Base-by-base conservation (phyloP, 2,329 filamentous ascomycete species). In the Cladophialophora chaetospira region DNA sequence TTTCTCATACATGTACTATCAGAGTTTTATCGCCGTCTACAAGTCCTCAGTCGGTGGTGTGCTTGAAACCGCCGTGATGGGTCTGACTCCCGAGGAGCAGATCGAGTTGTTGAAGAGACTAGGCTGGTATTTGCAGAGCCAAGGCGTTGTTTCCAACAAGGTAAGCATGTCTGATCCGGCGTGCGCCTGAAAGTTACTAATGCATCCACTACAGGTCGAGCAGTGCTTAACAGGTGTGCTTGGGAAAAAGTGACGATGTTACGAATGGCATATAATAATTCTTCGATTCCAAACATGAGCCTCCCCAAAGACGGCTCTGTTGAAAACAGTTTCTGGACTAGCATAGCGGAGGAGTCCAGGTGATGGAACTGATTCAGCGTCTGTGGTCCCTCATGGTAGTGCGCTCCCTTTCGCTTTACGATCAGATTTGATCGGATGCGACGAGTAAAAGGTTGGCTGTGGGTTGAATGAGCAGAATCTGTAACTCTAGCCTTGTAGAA, bases 1-100 rank as follows among this genome's bases (percentile, higher is more conserved):
- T 75, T 97, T 99, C 69, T 85, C 93, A 13, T 97, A 91, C 78
- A 92, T 99, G 83, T 99, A 99, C 77, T 99, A 95, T 76, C 92
- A 97, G 73, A 94, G 89, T 69, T 99, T 99, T 73, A 93, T 99
- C 68, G 92, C 92, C 3, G 81, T 91, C 5, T 86, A 96, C 79
- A 91, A 93, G 73, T 86, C 88, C 35, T 91, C 82, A 55, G 87
- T 96, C 17, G 94, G 93, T 17, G 85, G 85, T 53, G 88, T 99
- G 31, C 88, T 99, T 65, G 93, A 99, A 77, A 84, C 86, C 10
- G 93, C 90, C 48, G 96, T 99, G 65, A 95, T 87, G 4, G 92
- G 92, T n/a, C 76, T 99, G 66, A 87, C 85, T 0, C 77, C 86
- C 1, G 91, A 96, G 36, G 91, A 99, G 74, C 93, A 99, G 75